Base-by-base conservation (phyloP, 345 rosid species). In the Raphanus sativus region DNA sequence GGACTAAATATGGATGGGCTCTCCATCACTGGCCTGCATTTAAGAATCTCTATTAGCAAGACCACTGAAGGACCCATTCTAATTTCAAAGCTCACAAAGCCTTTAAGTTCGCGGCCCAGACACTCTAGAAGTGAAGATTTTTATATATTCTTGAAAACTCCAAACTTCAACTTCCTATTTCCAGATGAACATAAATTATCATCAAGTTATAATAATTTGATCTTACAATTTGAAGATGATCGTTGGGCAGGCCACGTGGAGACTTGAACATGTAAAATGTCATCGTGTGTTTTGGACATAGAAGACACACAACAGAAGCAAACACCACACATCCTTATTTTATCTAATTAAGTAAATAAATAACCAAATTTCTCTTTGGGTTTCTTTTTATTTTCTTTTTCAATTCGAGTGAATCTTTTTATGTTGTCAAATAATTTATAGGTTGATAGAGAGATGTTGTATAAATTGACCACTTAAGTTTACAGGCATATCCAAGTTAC, bases 161-260 rank as follows among this genome's bases (percentile, higher is more conserved):
- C 6, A 48, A 42, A 10, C 15, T 42, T 42, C 16, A 50, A n/a
- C 16, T 48, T 50, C 56, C 0, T 15, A 15, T 52, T 13, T 67
- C 73, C 17, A 69, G 8, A 69, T 30, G 45, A 68, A 67, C 36
- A 67, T 45, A 67, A 45, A 45, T 13, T 13, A 45, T 13, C 52
- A 45, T 12, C 36, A 2, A 59, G 30, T 4, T 58, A 3, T 13
- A 8, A 25, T 58, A 25, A 58, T 9, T 9, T 11, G 2, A 21
- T 58, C 13, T 3, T 13, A 45, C 3, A 45, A 12, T 45, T 45
- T 21, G 70, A 36, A 25, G 10, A 38, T 15, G 24, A 48, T 38
- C 16, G 64, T 36, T 34, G 56, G 56, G 55, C 8, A 34, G 29
- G 42, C 71, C n/a, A 55, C 71, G 65, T 74, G 71, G 32, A 56